Percentiles rank a stretch among this genome's conserved stretches.
These are phyloP conservation scores for Kitagawia praeruptora DNA, from an alignment of 129 eudicot genomes.

Conservation along the genomic window DNA sequence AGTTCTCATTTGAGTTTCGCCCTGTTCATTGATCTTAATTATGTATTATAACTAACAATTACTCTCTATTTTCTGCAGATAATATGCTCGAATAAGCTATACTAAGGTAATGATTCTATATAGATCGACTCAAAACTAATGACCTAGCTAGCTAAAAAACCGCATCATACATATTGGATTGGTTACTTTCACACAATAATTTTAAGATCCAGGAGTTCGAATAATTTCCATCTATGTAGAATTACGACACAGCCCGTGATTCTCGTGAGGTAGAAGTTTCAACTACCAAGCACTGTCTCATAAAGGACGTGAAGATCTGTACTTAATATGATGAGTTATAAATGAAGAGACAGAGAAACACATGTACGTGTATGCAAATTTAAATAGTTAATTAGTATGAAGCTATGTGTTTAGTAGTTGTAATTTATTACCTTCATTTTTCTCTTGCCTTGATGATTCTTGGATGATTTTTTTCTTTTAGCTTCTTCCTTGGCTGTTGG, in stretches of 20 bases:
- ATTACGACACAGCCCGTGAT: neutral
- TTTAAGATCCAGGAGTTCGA: neutral
- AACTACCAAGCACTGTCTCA: constrained; percentile 5
- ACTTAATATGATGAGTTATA: constrained; percentile 3
- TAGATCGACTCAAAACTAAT: too few relatives aligned
- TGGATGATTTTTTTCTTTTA: constrained; percentile 36
- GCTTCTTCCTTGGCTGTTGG: constrained; percentile 21
- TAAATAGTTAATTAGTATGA: neutral
- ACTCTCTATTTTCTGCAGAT: neutral
- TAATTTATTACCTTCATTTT: constrained; percentile 65
- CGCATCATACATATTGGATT: too few relatives aligned
- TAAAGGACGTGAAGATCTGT: constrained; percentile 16
- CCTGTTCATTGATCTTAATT: neutral
- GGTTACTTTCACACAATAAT: neutral
- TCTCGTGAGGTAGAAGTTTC: constrained; percentile 20
- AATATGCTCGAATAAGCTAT: neutral
- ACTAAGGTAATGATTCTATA: too few relatives aligned
- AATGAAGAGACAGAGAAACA: neutral
- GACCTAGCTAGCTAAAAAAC: neutral
- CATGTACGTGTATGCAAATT: neutral
- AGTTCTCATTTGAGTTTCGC: too few relatives aligned
- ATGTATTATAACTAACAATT: too few relatives aligned
- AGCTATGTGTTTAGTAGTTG: neutral
- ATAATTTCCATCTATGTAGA: neutral
- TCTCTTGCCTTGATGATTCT: constrained; percentile 62